phyloP scores from a whole-genome alignment of 805 yeast genomes.

The Kodamaea kakaduensis region DNA sequence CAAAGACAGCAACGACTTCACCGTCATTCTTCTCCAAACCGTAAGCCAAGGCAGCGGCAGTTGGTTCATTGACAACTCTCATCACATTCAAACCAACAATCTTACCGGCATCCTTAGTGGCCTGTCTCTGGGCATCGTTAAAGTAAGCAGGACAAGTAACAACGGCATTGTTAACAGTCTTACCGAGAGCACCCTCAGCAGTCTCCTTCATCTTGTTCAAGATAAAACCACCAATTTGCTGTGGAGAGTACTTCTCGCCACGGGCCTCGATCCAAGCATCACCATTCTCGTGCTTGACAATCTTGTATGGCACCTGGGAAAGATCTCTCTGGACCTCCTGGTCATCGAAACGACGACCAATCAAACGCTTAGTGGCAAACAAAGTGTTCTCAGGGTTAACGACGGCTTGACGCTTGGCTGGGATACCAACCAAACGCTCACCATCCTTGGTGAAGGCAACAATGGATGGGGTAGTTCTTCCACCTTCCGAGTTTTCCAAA shows the following conservation, averaged over 20 bases:
- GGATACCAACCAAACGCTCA: slow-evolving; percentile 87
- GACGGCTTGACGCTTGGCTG: slow-evolving; percentile 95
- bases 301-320: slow-evolving; percentile 83
- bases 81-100: slow-evolving; percentile 90
- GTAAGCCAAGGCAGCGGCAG: slow-evolving; percentile 92
- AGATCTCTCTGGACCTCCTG: slow-evolving; percentile 87
- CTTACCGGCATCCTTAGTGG: slow-evolving; percentile 96
- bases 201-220: slow-evolving; percentile 98
- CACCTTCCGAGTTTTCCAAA: slow-evolving; percentile 68
- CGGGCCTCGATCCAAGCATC: slow-evolving; percentile 96
- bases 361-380: slow-evolving; percentile 91
- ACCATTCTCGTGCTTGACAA: slow-evolving; percentile 85
- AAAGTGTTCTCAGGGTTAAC: slow-evolving; percentile 92
- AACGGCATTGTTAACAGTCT: slow-evolving; percentile 82
- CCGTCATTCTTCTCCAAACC: slow-evolving; percentile 81
- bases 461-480: slow-evolving; percentile 80
- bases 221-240: slow-evolving; percentile 90
- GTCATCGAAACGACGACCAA: slow-evolving; percentile 90
- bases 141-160: slow-evolving; percentile 89
- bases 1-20: slow-evolving; percentile 91
- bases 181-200: slow-evolving; percentile 88
- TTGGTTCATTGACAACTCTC: slow-evolving; percentile 88
- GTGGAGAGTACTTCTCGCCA: slow-evolving; percentile 86
- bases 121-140: slow-evolving; percentile 90
- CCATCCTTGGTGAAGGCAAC: slow-evolving; percentile 93